Evolutionary conservation across 75 land plant species (phyloP).

Genomic region (Pinus tabuliformis): DNA sequence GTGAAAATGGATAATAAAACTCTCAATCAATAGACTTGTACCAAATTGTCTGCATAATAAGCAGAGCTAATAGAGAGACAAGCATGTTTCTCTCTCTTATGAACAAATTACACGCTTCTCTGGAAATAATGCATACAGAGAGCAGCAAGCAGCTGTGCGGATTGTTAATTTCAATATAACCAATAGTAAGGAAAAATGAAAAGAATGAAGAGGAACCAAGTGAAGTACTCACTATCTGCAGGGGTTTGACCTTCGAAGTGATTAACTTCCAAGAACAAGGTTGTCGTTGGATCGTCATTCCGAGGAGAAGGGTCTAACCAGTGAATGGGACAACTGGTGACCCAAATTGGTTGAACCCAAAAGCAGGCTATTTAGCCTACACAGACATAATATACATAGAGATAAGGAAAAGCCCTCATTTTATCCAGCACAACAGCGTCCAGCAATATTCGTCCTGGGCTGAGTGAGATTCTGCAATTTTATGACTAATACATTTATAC

Average conservation of each 20-base stretch:
- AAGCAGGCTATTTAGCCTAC: not conserved
- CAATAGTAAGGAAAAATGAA: not conserved
- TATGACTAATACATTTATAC: not conserved
- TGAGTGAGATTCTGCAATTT: not conserved
- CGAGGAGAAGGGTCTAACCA: not conserved
- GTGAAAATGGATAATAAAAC: no score
- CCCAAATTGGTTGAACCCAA: not conserved
- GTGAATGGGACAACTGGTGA: not conserved
- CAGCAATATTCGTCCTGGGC: not conserved
- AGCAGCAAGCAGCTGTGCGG: not conserved
- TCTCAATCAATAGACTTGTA: no score
- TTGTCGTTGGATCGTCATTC: not conserved
- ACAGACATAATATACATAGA: not conserved
- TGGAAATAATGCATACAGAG: not conserved
- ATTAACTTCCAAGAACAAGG: no score
- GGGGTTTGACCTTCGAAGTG: not conserved
- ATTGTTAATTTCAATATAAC: not conserved
- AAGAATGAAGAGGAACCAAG: not conserved
- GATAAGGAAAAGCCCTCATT: not conserved
- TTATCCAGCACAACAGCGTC: not conserved
- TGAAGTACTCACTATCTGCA: not conserved
- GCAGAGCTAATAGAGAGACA: no score
- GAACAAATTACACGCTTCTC: no score
- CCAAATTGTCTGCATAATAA: no score
- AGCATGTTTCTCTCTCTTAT: no score